Conservation (phyloP, 768 basidiomycete genomes). For the Boletus huronensis region DNA sequence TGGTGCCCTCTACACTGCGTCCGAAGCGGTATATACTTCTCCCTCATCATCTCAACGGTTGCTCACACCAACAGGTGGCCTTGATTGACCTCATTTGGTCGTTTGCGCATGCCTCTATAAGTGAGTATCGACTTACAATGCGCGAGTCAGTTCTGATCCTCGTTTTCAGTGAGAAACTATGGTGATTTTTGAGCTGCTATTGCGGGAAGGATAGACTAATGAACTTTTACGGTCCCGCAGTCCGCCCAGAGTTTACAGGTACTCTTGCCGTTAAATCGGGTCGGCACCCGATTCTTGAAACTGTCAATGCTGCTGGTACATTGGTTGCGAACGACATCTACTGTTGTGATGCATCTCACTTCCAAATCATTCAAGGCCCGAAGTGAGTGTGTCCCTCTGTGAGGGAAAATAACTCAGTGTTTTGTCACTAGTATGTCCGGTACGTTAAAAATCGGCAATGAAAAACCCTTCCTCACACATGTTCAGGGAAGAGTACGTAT, state of each 20-base stretch:
- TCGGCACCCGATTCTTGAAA: slow-evolving; percentile 85
- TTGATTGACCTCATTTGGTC: slow-evolving; percentile 88
- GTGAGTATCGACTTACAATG: slow-evolving; percentile 42
- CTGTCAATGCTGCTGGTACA: slow-evolving; percentile 58
- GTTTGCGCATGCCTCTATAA: slow-evolving; percentile 78
- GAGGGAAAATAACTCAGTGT: background rate
- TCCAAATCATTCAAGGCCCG: slow-evolving; percentile 91
- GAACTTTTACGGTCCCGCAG: slow-evolving; percentile 35
- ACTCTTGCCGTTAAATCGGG: slow-evolving; percentile 88
- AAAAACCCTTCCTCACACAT: background rate
- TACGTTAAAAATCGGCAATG: slow-evolving; percentile 1
- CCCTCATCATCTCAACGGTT: background rate
- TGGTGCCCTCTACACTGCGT: slow-evolving; percentile 82
- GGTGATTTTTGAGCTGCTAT: slow-evolving; percentile 27
- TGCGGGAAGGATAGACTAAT: background rate
- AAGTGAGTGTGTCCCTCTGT: slow-evolving; percentile 49
- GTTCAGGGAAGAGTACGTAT: slow-evolving; percentile 86
- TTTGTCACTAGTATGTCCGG: slow-evolving; percentile 56
- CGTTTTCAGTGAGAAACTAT: slow-evolving; percentile 44
- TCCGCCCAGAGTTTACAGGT: slow-evolving; percentile 88
- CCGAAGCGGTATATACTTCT: slow-evolving; percentile 64
- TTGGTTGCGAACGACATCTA: slow-evolving; percentile 90
- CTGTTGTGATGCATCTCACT: slow-evolving; percentile 76
- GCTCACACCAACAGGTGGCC: slow-evolving; percentile 54
- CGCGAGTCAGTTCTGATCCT: background rate